Evolutionary conservation across 1,284 basidiomycete species (phyloP).

Genomic region (Heliocybe sulcata): DNA sequence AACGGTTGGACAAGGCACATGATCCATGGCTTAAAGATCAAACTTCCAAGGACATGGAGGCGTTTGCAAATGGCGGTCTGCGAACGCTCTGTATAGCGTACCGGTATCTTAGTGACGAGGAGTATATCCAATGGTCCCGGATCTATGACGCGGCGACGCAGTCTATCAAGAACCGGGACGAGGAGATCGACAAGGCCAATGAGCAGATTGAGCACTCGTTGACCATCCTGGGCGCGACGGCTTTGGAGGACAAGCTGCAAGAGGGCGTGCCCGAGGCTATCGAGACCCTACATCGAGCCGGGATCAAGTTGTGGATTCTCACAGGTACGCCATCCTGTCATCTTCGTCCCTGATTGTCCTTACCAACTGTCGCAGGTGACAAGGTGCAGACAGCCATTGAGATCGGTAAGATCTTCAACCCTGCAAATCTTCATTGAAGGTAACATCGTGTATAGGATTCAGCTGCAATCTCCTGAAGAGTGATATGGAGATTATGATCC

Average conservation of each 20-base stretch:
- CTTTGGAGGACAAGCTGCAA: constrained; percentile 95
- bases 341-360: constrained; percentile 4
- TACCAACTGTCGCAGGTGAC: constrained; percentile 52
- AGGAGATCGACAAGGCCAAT: constrained; percentile 84
- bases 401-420: constrained; percentile 45
- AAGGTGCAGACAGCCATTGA: constrained; percentile 98
- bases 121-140: constrained; percentile 80
- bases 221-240: constrained; percentile 86
- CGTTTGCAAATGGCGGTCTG: constrained; percentile 89
- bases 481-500: constrained; percentile 95
- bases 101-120: constrained; percentile 73
- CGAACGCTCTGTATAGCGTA: constrained; percentile 90
- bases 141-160: constrained; percentile 78
- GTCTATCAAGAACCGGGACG: constrained; percentile 76
- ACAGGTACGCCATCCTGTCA: constrained; percentile 47
- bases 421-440: neutral
- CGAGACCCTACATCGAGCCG: constrained; percentile 84
- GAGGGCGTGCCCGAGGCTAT: constrained; percentile 97
- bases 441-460: constrained; percentile 40
- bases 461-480: constrained; percentile 89
- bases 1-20: constrained; percentile 71
- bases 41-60: constrained; percentile 85
- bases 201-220: constrained; percentile 82
- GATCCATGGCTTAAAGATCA: constrained; percentile 69
- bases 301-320: constrained; percentile 96